Base-by-base conservation (phyloP, 2,329 filamentous ascomycete species). In the Xylogone sp. region DNA sequence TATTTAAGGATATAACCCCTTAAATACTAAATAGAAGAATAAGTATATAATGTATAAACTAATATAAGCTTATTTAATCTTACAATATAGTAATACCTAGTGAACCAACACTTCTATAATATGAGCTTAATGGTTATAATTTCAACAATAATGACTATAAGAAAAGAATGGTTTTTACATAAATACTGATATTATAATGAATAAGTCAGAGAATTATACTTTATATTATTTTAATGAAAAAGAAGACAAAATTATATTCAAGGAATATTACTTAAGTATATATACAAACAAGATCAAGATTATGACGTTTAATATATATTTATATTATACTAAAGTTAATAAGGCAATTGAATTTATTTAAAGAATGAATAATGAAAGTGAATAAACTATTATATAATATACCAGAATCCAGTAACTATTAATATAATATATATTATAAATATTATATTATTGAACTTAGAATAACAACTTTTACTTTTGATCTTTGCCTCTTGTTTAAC, bases 191-290 rank as follows among this genome's bases (percentile, higher is more conserved):
- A 5, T 55, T 59, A 22, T 29, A 55, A 53, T 12, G 43, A 10
- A 22, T 52, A 16, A 54, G 43, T 21, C 24, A 56, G 46, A 42
- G 43, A n/a, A 18, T 54, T 2, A 54, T 54, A 31, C 22, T 57
- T 4, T 51, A 19, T 19, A 13, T 57, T 21, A 39, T 45, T 8
- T 39, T 45, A 3, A 49, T 51, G 12, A 20, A 43, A 7, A 2
- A 39, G 43, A 8, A 31, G 7, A 44, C 27, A 20, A 22, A 49
- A 1, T 34, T 53, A 4, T 50, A 50, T 19, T n/a, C 54, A 24
- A 27, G 42, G 22, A 39, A 58, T 46, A 58, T 56, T 22, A 42
- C 27, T 2, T 20, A 58, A 45, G 48, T 42, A 8, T 56, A 56
- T 18, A 44, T 50, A 1, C 48, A 58, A 44, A 54, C 42, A n/a